phyloP scores from a whole-genome alignment of 2,329 filamentous ascomycete species.

The Cladophialophora exuberans region DNA sequence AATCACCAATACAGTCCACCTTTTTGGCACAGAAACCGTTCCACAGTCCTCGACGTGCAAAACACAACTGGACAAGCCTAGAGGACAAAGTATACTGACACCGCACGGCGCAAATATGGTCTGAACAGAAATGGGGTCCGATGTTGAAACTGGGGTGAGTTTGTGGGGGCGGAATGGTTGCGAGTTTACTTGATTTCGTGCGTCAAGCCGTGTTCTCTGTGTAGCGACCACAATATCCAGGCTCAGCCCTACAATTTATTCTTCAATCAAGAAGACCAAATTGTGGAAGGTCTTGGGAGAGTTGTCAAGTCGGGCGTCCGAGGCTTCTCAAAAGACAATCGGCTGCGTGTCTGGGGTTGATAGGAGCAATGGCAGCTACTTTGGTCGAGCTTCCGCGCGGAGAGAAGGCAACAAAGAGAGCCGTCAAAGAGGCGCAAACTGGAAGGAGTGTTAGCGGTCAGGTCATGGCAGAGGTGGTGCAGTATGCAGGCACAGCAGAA shows the following conservation, averaged over 20 bases:
- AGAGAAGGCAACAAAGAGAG: constrained; percentile 11
- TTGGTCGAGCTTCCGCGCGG: constrained; percentile 8
- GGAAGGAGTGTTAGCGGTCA: constrained; percentile 12
- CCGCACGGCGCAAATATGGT: too few relatives aligned
- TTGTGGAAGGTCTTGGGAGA: constrained; percentile 2
- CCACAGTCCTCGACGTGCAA: background rate
- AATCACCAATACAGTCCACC: constrained; percentile 7
- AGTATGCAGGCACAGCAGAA: constrained; percentile 23
- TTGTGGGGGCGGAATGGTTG: background rate
- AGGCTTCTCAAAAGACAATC: constrained; percentile 6
- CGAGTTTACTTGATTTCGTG: background rate
- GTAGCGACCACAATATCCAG: background rate
- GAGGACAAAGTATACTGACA: too few relatives aligned
- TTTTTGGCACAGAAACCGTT: constrained; percentile 5
- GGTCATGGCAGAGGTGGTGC: constrained; percentile 6
- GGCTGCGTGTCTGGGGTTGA: constrained; percentile 7
- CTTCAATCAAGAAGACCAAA: constrained; percentile 28
- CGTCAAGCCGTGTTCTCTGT: constrained; percentile 6
- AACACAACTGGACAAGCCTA: too few relatives aligned
- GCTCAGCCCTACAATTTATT: constrained; percentile 15
- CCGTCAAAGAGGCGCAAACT: constrained; percentile 23
- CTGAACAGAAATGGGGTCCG: background rate
- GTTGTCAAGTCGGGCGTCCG: background rate
- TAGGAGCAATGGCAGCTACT: background rate
- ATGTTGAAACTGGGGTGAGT: background rate